Conservation (phyloP, 352 stramenopile genomes). For the Pythium sp. region DNA sequence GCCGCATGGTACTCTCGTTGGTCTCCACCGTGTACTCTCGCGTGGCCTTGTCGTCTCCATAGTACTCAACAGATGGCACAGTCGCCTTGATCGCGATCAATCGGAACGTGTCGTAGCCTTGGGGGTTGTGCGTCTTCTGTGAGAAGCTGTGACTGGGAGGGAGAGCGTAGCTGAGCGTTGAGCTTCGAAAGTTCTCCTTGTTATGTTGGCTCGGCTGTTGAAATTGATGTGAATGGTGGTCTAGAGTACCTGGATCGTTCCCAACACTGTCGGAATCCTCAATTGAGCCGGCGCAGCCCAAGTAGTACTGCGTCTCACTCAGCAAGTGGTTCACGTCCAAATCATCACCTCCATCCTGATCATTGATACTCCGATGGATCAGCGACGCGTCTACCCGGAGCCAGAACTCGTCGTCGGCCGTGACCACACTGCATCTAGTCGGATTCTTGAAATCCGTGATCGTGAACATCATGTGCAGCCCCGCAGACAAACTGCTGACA, state of each 20-base stretch:
- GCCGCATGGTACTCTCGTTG: constrained; percentile 46
- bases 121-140: not conserved
- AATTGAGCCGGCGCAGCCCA: constrained; percentile 49
- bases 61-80: constrained; percentile 40
- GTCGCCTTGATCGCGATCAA: constrained; percentile 58
- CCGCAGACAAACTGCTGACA: constrained; percentile 20
- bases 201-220: not conserved
- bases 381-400: constrained; percentile 39
- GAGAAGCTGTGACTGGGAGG: not conserved
- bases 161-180: constrained; percentile 9
- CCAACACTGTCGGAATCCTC: constrained; percentile 21
- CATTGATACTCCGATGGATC: constrained; percentile 1
- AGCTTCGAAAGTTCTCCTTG: constrained; percentile 10
- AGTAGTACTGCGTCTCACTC: constrained; percentile 51
- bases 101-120: constrained; percentile 29
- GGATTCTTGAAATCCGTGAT: constrained; percentile 59
- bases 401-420: constrained; percentile 49
- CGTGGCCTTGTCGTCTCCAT: constrained; percentile 59
- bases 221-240: not conserved
- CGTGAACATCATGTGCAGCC: constrained; percentile 65
- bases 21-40: constrained; percentile 62
- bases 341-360: constrained; percentile 1
- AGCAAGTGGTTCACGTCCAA: constrained; percentile 42
- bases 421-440: constrained; percentile 39
- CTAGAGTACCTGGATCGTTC: too few relatives aligned